Base-by-base conservation (phyloP, 768 basidiomycete species). In the Kwoniella botswanensis region DNA sequence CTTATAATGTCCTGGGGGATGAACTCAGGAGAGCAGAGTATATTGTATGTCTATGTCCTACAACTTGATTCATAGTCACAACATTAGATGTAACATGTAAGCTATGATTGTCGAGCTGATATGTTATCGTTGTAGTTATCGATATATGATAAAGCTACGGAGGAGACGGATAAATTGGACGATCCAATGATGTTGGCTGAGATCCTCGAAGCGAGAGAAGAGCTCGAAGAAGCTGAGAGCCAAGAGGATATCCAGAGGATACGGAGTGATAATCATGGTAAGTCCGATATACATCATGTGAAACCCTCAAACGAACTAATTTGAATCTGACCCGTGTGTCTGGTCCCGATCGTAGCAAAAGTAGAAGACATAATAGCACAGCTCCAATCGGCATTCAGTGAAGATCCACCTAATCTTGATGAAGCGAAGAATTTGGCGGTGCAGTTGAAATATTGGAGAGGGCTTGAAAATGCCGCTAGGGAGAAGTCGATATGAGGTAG, bases 21-120 rank as follows among this genome's bases (percentile, higher is more conserved):
- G 94, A 94, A 2, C 83, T 93, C 43, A 85, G 87, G 29, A 89
- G 94, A 53, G 90, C 90, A 35, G 90, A 92, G 81, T 96, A 97
- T 78, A 89, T 97, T 11, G 84, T 85, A 65, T 68, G 79, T 78
- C 29, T 1, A 46, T 11, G 21, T 17, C 13, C 15, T 62, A 10
- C 7, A n/a, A 42, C 15, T 59, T 9, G 2, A 26, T 26, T 26
- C 26, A 26, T 26, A 26, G 26, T 26, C 26, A 26, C 26, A 26
- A 4, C 2, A 26, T 26, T 26, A 26, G 26, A 26, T 4, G 26
- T 26, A 26, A 26, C 26, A 4, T 26, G 26, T 26, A 26, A 26
- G 26, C 26, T 26, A 26, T 58, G 22, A 2, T 24, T 62, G 44
- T 53, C 43, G 15, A 29, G 42, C 67, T n/a, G 13, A 21, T 22